Conservation (phyloP, 73 alveolate species). For the Tetrahymena thermophila region DNA sequence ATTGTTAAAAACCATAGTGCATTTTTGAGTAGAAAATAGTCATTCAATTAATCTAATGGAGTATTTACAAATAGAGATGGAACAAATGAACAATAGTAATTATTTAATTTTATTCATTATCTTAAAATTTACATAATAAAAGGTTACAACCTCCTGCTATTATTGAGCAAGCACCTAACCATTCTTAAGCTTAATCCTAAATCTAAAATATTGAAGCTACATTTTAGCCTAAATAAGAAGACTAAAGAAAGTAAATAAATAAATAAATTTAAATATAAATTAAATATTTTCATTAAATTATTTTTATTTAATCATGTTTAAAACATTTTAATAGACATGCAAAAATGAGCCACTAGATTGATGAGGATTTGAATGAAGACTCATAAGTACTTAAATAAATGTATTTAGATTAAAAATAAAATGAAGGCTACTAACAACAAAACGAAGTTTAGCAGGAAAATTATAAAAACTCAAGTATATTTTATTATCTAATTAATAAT, state of each 20-base stretch:
- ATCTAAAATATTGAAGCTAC: background rate
- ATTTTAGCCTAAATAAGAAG: background rate
- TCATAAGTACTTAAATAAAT: background rate
- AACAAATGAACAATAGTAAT: background rate
- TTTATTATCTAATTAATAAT: background rate
- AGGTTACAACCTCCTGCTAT: background rate
- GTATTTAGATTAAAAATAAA: background rate
- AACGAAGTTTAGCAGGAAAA: background rate
- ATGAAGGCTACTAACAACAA: background rate
- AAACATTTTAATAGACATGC: background rate
- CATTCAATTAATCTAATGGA: background rate
- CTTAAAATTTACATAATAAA: too few relatives aligned
- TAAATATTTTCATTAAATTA: too few relatives aligned
- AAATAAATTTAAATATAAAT: too few relatives aligned
- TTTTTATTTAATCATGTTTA: too few relatives aligned
- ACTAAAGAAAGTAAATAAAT: background rate
- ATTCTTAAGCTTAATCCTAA: too few relatives aligned
- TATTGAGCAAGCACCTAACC: background rate
- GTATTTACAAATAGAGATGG: background rate
- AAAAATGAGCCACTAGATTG: background rate
- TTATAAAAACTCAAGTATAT: background rate
- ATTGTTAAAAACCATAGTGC: background rate
- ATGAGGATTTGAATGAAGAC: background rate
- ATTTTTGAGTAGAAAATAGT: background rate
- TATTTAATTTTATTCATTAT: background rate